Conservation (phyloP, 2,329 filamentous ascomycete species). For the Aspergillus sp. region DNA sequence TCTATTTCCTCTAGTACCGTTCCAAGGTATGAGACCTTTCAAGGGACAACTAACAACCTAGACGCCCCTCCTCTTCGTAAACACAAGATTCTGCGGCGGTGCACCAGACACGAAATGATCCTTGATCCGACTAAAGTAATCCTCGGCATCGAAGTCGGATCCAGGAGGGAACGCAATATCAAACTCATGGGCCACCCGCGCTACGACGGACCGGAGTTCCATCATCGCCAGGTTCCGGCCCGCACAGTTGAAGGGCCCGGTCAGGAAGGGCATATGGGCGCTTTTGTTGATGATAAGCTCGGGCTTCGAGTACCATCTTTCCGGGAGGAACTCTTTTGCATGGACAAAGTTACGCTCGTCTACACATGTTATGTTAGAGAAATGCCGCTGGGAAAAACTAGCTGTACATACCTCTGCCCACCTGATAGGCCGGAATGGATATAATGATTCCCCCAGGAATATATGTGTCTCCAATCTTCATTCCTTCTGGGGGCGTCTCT, state of each 20-base stretch:
- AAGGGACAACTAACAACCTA: too few species aligned
- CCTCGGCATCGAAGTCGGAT: background rate
- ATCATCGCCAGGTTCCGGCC: background rate
- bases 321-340: conserved; percentile 8
- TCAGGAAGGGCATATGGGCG: background rate
- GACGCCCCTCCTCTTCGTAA: background rate
- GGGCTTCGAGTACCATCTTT: conserved; percentile 6
- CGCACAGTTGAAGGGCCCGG: background rate
- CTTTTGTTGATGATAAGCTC: conserved; percentile 6
- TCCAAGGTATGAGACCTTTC: too few species aligned
- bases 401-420: background rate
- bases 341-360: conserved; percentile 7
- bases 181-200: background rate
- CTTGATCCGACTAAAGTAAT: background rate
- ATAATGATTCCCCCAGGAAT: conserved; percentile 8
- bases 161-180: background rate
- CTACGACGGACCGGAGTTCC: background rate
- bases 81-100: background rate
- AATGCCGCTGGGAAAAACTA: background rate
- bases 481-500: conserved; percentile 11
- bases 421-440: conserved; percentile 1
- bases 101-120: conserved; percentile 3
- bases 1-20: too few species aligned
- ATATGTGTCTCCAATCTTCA: conserved; percentile 1
- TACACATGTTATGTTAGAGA: background rate